Conservation (phyloP, 108 stramenopile genomes). For the Stephanodiscus minutulus region DNA sequence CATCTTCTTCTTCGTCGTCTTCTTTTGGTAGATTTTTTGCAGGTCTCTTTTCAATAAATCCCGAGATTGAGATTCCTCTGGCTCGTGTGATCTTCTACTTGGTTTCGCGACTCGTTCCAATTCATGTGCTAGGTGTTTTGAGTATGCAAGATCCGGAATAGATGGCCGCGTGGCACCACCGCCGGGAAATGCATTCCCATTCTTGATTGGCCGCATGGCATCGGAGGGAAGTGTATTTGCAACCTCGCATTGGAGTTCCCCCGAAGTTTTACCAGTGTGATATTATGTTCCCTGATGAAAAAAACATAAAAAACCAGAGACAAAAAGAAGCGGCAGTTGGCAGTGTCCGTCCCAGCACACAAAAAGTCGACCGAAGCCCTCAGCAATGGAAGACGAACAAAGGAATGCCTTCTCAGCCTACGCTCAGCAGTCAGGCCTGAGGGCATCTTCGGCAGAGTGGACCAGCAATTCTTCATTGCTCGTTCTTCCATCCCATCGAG, state of each 20-base stretch:
- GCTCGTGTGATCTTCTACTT: background rate
- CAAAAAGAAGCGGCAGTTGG: background rate
- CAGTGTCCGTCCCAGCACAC: no score
- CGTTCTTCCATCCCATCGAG: slow-evolving; percentile 28
- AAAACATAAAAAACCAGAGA: slow-evolving; percentile 1
- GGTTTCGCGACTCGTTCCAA: slow-evolving; percentile 5
- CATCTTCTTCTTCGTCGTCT: background rate
- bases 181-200: background rate
- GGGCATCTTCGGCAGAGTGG: slow-evolving; percentile 26
- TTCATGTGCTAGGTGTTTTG: background rate
- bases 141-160: background rate
- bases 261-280: no score
- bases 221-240: background rate
- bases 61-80: background rate
- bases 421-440: slow-evolving; percentile 34
- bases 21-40: slow-evolving; percentile 1
- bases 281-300: background rate
- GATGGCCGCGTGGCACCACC: background rate
- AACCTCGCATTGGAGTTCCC: background rate
- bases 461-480: slow-evolving; percentile 12
- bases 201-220: background rate
- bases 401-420: slow-evolving; percentile 23
- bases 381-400: slow-evolving; percentile 9
- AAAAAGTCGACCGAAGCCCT: no score
- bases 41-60: slow-evolving; percentile 8